Conservation (phyloP, 164 flowering plant species). For the Warburgia ugandensis region DNA sequence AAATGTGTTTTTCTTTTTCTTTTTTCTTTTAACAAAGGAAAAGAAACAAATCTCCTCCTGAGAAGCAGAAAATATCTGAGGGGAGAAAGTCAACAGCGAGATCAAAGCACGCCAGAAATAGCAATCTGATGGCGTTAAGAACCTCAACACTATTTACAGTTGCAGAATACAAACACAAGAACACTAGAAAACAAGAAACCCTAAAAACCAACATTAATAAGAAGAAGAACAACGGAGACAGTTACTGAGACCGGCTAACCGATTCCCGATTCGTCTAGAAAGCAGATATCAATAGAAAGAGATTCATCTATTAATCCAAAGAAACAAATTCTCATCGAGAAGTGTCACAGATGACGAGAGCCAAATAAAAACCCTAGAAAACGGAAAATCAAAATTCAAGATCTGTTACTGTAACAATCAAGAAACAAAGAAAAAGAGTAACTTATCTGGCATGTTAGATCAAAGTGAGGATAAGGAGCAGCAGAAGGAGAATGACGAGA, state of each 20-base stretch:
- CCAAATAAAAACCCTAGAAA: no score
- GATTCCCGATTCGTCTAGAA: slow-evolving; percentile 29
- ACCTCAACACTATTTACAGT: not conserved
- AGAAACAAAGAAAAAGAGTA: no score
- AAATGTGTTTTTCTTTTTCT: not conserved
- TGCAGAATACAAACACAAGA: slow-evolving; percentile 3
- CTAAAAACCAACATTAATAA: not conserved
- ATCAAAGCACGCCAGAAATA: not conserved
- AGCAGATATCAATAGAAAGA: slow-evolving; percentile 5
- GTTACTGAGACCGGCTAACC: slow-evolving; percentile 8
- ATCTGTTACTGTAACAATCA: not conserved
- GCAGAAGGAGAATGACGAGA: slow-evolving; percentile 5
- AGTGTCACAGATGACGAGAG: no score
- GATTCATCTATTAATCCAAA: not conserved
- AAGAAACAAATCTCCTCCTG: slow-evolving; percentile 1
- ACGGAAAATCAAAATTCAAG: not conserved
- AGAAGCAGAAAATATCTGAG: slow-evolving; percentile 10
- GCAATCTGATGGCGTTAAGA: not conserved
- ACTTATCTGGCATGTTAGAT: no score
- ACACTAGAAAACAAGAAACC: not conserved
- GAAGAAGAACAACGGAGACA: not conserved
- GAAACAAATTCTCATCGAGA: not conserved
- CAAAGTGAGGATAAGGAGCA: slow-evolving; percentile 31
- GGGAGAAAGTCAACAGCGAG: not conserved
- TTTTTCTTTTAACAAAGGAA: not conserved